Conservation (phyloP, 768 basidiomycete species). For the Xanthoconium purpureum region DNA sequence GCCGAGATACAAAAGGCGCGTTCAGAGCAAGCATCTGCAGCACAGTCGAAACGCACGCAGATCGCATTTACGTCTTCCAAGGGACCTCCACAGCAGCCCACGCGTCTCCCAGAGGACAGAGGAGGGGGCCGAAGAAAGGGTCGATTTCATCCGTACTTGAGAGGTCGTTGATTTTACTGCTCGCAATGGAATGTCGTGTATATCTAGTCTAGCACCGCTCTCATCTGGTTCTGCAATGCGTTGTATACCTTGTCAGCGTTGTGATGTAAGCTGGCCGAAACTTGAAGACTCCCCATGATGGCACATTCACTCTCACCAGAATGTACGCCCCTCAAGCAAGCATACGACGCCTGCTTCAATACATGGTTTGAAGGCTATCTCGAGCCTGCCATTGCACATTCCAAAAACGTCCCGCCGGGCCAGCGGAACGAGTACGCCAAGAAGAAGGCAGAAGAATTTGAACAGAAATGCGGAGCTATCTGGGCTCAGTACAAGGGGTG, state of each 20-base stretch:
- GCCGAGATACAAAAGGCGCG: slow-evolving; percentile 61
- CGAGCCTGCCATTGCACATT: slow-evolving; percentile 61
- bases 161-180: slow-evolving; percentile 16
- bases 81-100: slow-evolving; percentile 6
- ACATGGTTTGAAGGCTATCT: slow-evolving; percentile 98
- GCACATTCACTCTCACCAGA: slow-evolving; percentile 75
- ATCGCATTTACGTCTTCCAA: slow-evolving; percentile 57
- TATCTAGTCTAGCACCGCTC: slow-evolving; percentile 16
- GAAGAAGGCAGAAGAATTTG: slow-evolving; percentile 84
- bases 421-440: slow-evolving; percentile 62
- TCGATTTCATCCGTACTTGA: slow-evolving; percentile 30
- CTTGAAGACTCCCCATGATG: slow-evolving; percentile 35
- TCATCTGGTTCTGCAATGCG: neutral
- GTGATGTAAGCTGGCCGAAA: slow-evolving; percentile 20
- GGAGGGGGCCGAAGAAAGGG: slow-evolving; percentile 17
- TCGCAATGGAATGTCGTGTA: slow-evolving; percentile 1
- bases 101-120: slow-evolving; percentile 17
- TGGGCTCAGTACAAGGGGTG: slow-evolving; percentile 82
- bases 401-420: slow-evolving; percentile 38
- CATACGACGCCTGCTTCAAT: slow-evolving; percentile 95
- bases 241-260: neutral
- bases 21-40: slow-evolving; percentile 55
- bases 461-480: slow-evolving; percentile 76
- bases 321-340: slow-evolving; percentile 87
- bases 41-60: slow-evolving; percentile 55